Evolutionary conservation across 805 yeast species (phyloP), one percentile per base, ranked within the genome.

Genomic region (Schwanniomyces polymorphus): DNA sequence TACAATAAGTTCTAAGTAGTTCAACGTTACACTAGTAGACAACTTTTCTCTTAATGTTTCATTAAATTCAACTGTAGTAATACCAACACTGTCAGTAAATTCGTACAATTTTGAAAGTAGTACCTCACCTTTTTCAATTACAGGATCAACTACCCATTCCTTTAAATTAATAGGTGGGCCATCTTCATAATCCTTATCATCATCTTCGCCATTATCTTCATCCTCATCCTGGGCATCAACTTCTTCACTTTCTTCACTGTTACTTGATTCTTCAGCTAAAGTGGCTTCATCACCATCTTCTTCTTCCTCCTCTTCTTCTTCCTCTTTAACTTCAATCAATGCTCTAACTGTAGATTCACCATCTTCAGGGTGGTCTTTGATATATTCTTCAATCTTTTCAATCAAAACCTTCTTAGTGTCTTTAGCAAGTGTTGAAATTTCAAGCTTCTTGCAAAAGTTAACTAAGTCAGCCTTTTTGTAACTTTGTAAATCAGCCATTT

Each of bases 391-490:
- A 44, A 73, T 59, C 49, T 68, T 73, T 37, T 72, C 76, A 26
- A 70, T 57, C 57, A 73, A 66, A 4, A 66, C 58, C 54, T 65
- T 69, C 59, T 73, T 73, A 39, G 77, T 72, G 54, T 72, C 76
- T 53, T 72, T 73, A 37, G 69, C 50, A 42, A 61, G 55, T 31
- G 67, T 61, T 41, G 62, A 56, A 27, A 71, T 52, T 29, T 68
- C 76, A 34, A 68, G 64, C 49, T 67, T 68, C 35, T 57, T 65
- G 49, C 68, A 66, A 34, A 64, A 68, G 38, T 54, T 57, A 53
- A 66, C 59, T 50, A 73, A 61, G 44, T 73, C 78, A 38, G 75
- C 74, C 56, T 73, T 73, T 53, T 68, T 73, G 52, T 56, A 68
- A 38, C 59, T 50, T 35, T 55, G 57, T 56, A 60, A 68, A 31